Percentiles rank a stretch among this genome's conserved stretches.
These are phyloP conservation scores for Cornus suecica DNA, from an alignment of 148 eudicot species.

Conservation along the genomic window DNA sequence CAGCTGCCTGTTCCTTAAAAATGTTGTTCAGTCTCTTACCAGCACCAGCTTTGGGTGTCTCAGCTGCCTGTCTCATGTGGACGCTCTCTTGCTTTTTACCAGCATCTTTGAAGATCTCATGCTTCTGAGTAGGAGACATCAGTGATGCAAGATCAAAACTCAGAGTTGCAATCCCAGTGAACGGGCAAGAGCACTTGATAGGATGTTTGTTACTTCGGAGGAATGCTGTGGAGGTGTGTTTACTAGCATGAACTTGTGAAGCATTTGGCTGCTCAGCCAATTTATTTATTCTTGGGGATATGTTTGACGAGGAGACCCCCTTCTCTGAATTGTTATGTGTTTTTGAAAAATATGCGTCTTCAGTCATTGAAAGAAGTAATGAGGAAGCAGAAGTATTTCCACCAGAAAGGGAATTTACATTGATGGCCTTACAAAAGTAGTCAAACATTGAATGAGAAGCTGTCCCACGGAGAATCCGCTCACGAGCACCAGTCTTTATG, in stretches of 20 bases:
- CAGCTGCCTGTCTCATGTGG: conserved; percentile 19
- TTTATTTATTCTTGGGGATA: conserved; percentile 27
- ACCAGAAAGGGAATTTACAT: conserved; percentile 27
- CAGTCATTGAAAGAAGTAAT: conserved; percentile 43
- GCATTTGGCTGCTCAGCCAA: conserved; percentile 22
- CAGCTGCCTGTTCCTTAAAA: conserved; percentile 25
- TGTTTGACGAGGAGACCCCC: conserved; percentile 22
- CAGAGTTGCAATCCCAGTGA: conserved; percentile 73
- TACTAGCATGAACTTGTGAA: conserved; percentile 25
- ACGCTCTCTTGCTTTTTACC: conserved; percentile 23
- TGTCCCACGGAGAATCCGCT: conserved; percentile 83
- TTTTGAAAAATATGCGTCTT: conserved; percentile 42
- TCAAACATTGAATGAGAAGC: conserved; percentile 96
- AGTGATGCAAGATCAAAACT: conserved; percentile 72
- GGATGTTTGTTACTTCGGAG: conserved; percentile 45
- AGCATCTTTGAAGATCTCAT: conserved; percentile 25
- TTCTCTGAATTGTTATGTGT: conserved; percentile 30
- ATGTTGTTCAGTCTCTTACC: conserved; percentile 18
- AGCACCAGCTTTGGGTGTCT: conserved; percentile 21
- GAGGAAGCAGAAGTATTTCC: conserved; percentile 78
- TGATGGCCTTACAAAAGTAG: conserved; percentile 56
- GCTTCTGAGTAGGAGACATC: conserved; percentile 39
- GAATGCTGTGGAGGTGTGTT: conserved; percentile 17
- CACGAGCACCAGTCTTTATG: conserved; percentile 88
- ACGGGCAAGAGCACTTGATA: conserved; percentile 65